Percentiles rank a stretch among this genome's conserved stretches.
Evolutionary conservation across 106 monocot genomes (phyloP).

Genomic region (Platanthera guangdongensis): DNA sequence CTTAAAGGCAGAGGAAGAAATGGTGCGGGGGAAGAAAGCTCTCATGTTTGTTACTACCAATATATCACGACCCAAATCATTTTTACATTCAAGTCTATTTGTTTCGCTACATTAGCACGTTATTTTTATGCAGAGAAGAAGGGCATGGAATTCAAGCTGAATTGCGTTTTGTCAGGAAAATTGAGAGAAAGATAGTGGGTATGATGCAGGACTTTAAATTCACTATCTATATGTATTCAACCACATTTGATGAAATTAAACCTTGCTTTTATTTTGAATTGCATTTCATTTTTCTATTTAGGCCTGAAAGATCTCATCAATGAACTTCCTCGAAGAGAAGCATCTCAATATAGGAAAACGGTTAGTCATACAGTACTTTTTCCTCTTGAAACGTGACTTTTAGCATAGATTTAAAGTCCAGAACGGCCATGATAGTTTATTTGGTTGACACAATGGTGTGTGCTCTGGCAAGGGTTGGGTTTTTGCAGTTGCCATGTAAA

Average conservation of each 20-base stretch:
- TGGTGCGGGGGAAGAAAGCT: slow-evolving; percentile 18
- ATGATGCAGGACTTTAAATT: slow-evolving; percentile 7
- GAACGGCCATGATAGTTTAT: background rate
- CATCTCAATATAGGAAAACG: slow-evolving; percentile 19
- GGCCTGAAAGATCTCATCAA: slow-evolving; percentile 21
- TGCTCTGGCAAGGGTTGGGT: background rate
- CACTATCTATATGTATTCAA: background rate
- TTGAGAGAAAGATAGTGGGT: slow-evolving; percentile 24
- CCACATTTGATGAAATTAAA: background rate
- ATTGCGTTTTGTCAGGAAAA: slow-evolving; percentile 16
- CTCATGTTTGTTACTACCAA: slow-evolving; percentile 16
- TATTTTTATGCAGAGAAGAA: slow-evolving; percentile 17
- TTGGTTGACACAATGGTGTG: background rate
- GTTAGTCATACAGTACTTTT: slow-evolving; percentile 11
- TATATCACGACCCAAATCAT: background rate
- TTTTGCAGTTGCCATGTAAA: background rate
- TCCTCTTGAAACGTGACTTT: background rate
- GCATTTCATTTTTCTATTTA: background rate
- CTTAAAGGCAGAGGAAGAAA: slow-evolving; percentile 25
- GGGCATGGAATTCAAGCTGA: slow-evolving; percentile 25
- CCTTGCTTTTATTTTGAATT: background rate
- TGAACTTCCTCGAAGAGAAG: slow-evolving; percentile 28
- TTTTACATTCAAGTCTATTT: background rate
- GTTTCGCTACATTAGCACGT: background rate
- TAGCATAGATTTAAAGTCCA: background rate